Base-by-base conservation (phyloP, 2,329 filamentous ascomycete genomes). In the Penicillium sp. region DNA sequence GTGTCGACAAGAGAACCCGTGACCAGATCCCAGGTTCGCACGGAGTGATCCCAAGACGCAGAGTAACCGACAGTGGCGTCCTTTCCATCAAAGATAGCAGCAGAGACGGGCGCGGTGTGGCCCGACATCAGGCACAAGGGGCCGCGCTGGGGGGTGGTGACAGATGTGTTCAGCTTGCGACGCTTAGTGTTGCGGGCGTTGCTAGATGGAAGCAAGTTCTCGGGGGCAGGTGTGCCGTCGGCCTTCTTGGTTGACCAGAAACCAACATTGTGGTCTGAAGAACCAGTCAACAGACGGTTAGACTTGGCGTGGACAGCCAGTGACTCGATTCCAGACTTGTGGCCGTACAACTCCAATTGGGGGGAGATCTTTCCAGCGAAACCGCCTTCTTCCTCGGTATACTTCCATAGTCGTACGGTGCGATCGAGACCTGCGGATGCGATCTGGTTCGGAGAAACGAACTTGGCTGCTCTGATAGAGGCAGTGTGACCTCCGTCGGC, bases 61-160 rank as follows among this genome's bases (percentile, higher is more conserved):
- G 91, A 93, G 79, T 99, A 97, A 44, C 89, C 93, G 39, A 97
- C 90, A 13, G 90, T 96, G 10, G 86, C 76, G 74, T 97, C 93
- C 50, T 85, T 81, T 4, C 88, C 88, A 74, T 96, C 90, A 78
- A 99, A 97, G 45, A 91, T 82, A 36, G 88, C 89, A 50, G 88
- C 88, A 1, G 89, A 90, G 42, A 92, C 90, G 42, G 88, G 83
- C 10, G 86, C 82, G 52, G 84, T 83, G 81, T 97, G 88, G 49
- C 85, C 83, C 14, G 83, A 77, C 54, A 96, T 82, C 50, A 95
- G 79, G 39, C 86, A 81, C 6, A 97, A 79, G 5, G 93, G 86
- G 1, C 94, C 94, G 47, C 91, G 86, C 68, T 93, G 89, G 1
- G 87, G 77, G 5, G 79, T 75, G 29, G 74, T 77, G 38, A 81